Base-by-base conservation (phyloP, 495 filamentous ascomycete genomes). In the Penicillium macrosclerotiorum region DNA sequence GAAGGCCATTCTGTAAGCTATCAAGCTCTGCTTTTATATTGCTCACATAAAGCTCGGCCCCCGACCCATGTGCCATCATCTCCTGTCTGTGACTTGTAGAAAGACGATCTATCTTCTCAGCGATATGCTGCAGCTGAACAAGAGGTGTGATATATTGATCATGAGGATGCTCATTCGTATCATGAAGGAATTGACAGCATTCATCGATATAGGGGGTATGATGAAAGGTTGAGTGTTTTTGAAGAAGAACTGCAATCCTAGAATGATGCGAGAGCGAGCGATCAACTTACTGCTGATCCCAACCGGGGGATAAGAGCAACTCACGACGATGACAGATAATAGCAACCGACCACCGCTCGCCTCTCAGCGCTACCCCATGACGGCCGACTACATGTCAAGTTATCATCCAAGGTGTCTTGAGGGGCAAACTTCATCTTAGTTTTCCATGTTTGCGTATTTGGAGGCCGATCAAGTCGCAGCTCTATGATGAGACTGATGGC, bases 401-500 rank as follows among this genome's bases (percentile, higher is more conserved):
- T 33, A 8, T 55, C 39, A 17, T 54, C 22, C 7, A 35, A 18
- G 2, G 22, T 16, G 16, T 31, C 13, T 20, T 46, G 26, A 5
- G 36, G 13, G 11, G 24, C 33, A 18, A 62, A 64, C 8, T 27
- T 22, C 7, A 62, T 17, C 9, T 23, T 33, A 2, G 46, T 64
- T 29, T 62, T 59, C 51, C 46, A 54, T 17, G 41, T 53, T 29
- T 54, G 52, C n/a, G 53, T 42, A 8, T 59, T 53, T 20, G 62
- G 64, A 24, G 58, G 51, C 38, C 57, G 60, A 23, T 67, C 71
- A 12, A 78, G 51, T 1, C 71, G 72, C 3, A 78, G 49, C 34
- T 78, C 75, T 13, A 69, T 63, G 8, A 69, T 49, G 11, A 79
- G 47, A 29, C 68, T 67, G 35, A 69, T 60, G 17, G 75, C 73